These are phyloP conservation scores for Coemansia sp. DNA, from an alignment of 192 early-diverging fungal genomes.

Conservation along the genomic window DNA sequence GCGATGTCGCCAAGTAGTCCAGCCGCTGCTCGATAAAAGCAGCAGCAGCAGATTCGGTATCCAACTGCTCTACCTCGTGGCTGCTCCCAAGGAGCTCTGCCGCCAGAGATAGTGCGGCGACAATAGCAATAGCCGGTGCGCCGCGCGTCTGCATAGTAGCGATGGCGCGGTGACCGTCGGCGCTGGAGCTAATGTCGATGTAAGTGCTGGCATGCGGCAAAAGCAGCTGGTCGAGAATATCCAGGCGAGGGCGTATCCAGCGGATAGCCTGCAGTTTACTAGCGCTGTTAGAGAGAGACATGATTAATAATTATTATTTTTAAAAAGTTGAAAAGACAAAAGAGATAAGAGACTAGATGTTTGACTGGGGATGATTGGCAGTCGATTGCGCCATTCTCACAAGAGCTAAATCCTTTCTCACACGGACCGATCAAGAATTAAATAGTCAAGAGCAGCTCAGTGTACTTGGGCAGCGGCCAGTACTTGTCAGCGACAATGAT, in stretches of 20 bases:
- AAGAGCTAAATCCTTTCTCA: not conserved
- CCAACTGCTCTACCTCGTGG: conserved; percentile 1
- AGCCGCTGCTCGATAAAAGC: conserved; percentile 64
- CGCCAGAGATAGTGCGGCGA: conserved; percentile 88
- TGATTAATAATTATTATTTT: not conserved
- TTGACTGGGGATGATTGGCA: not conserved
- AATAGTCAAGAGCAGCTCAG: conserved; percentile 83
- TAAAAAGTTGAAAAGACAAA: not conserved
- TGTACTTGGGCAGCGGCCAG: conserved; percentile 98
- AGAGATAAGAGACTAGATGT: not conserved
- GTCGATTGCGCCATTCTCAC: not conserved
- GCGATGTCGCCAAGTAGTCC: conserved; percentile 83
- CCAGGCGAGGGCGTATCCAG: conserved; percentile 59
- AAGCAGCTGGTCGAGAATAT: conserved; percentile 90
- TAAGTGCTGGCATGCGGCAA: conserved; percentile 86
- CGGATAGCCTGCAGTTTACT: conserved; percentile 46
- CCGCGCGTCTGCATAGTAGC: conserved; percentile 92
- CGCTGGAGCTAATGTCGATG: conserved; percentile 64
- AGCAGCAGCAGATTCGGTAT: conserved; percentile 50
- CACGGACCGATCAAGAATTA: conserved; percentile 21
- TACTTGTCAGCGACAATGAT: conserved; percentile 83
- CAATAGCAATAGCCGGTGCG: conserved; percentile 97
- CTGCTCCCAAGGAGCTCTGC: conserved; percentile 62
- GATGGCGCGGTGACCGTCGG: conserved; percentile 86
- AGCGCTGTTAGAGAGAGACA: not conserved